These are phyloP conservation scores for Erythrophleum fordii DNA, from an alignment of 306 rosid genomes.

Conservation along the genomic window DNA sequence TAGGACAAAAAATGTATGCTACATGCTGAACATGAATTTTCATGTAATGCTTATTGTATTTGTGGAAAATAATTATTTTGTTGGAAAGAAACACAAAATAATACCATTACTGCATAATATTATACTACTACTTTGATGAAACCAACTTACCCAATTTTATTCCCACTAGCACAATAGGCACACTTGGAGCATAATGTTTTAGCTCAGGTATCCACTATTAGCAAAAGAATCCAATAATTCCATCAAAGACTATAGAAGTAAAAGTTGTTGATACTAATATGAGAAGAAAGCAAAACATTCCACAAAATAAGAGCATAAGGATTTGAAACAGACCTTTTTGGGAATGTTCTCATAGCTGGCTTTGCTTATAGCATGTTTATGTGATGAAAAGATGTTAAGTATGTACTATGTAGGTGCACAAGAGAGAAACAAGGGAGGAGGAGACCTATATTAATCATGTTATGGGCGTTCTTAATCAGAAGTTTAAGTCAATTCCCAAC, in stretches of 20 bases:
- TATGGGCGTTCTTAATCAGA: too few relatives aligned
- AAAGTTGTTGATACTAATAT: conserved; percentile 11
- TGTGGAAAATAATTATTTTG: background rate
- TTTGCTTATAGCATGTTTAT: too few relatives aligned
- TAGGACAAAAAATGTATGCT: background rate
- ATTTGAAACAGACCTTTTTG: conserved; percentile 64
- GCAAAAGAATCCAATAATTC: conserved; percentile 32
- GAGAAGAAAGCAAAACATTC: background rate
- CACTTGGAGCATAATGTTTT: conserved; percentile 77
- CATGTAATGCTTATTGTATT: background rate
- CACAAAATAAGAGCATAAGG: background rate
- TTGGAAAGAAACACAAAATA: background rate
- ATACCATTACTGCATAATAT: background rate
- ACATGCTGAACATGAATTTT: background rate
- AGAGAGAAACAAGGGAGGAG: too few relatives aligned
- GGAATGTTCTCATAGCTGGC: conserved; percentile 91
- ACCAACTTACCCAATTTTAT: conserved; percentile 69
- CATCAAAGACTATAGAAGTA: background rate
- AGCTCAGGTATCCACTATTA: conserved; percentile 80
- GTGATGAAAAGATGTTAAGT: too few relatives aligned
- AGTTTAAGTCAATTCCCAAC: too few relatives aligned
- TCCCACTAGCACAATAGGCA: conserved; percentile 77
- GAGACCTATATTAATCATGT: too few relatives aligned
- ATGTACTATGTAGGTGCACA: too few relatives aligned
- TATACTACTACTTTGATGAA: conserved; percentile 9